Evolutionary conservation across 2,329 filamentous ascomycete genomes (phyloP).

Genomic region (Neofusicoccum sp.): DNA sequence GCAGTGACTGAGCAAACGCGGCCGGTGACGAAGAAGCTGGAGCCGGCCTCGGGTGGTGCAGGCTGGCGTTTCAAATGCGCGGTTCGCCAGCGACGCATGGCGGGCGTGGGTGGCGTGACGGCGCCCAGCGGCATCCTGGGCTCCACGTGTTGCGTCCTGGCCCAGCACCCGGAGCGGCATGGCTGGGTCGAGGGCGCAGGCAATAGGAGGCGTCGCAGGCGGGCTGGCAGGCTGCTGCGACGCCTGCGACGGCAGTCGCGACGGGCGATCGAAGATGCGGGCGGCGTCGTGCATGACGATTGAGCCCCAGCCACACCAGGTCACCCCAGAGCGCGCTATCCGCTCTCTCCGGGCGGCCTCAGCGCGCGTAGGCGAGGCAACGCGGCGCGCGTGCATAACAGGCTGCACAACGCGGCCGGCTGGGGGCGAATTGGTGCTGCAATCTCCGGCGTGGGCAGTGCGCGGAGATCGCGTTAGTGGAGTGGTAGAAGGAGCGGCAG

Average conservation of each 20-base stretch:
- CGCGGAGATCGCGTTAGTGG: constrained; percentile 24
- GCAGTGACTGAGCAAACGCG: not conserved
- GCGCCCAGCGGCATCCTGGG: not conserved
- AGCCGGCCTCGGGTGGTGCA: constrained; percentile 9
- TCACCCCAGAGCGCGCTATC: constrained; percentile 14
- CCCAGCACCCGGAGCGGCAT: not conserved
- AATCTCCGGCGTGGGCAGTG: constrained; percentile 24
- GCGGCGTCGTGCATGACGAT: constrained; percentile 3
- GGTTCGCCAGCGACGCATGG: constrained; percentile 1
- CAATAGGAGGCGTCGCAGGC: constrained; percentile 1
- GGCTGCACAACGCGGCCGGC: constrained; percentile 14
- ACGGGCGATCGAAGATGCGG: constrained; percentile 11
- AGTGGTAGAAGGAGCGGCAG: constrained; percentile 37
- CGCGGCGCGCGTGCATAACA: constrained; percentile 23
- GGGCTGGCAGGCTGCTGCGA: not conserved
- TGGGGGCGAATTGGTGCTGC: constrained; percentile 1
- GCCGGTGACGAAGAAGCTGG: constrained; percentile 9
- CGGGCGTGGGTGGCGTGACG: constrained; percentile 3
- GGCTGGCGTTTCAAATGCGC: constrained; percentile 13
- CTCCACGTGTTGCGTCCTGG: not conserved
- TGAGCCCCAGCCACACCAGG: constrained; percentile 13
- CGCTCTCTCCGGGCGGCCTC: not conserved
- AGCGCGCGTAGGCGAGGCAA: constrained; percentile 13
- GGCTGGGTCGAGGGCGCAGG: not conserved
- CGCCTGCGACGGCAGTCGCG: not conserved